Conservation (phyloP, 2,329 filamentous ascomycete species). For the Alternaria ethzedia region DNA sequence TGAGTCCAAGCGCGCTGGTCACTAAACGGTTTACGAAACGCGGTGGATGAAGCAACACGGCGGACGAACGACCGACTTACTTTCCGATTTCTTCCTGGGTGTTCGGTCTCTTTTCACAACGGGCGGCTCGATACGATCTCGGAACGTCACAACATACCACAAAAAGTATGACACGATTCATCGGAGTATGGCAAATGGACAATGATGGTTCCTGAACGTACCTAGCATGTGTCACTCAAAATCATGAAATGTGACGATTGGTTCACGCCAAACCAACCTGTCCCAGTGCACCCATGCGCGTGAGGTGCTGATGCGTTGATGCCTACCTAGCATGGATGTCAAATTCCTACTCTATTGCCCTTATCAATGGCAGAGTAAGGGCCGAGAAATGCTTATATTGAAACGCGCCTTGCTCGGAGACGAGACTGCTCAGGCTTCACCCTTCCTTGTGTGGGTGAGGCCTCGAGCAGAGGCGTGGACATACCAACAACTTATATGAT, state of each 20-base stretch:
- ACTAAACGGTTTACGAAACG: conserved; percentile 57
- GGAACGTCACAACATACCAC: conserved; percentile 36
- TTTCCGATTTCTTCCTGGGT: conserved; percentile 45
- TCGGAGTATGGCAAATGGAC: conserved; percentile 44
- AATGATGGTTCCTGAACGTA: conserved; percentile 33
- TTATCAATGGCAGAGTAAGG: conserved; percentile 85
- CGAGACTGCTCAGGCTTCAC: conserved; percentile 37
- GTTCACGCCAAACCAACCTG: conserved; percentile 39
- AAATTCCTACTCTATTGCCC: conserved; percentile 92
- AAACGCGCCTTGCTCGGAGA: conserved; percentile 42
- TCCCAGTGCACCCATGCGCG: conserved; percentile 1
- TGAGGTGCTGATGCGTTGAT: neutral
- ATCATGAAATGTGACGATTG: conserved; percentile 46
- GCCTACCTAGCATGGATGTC: conserved; percentile 87
- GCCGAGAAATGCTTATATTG: conserved; percentile 90
- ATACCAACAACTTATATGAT: conserved; percentile 3
- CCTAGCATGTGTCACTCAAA: conserved; percentile 45
- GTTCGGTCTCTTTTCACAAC: conserved; percentile 44
- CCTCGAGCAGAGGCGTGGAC: conserved; percentile 36
- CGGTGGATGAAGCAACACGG: conserved; percentile 33
- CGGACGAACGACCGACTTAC: conserved; percentile 26
- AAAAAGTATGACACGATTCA: conserved; percentile 38
- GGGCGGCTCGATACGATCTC: conserved; percentile 39
- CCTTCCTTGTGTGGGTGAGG: conserved; percentile 21
- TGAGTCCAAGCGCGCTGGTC: conserved; percentile 82